Percentiles rank a stretch among this genome's conserved stretches.
phyloP scores from a whole-genome alignment of 2,329 filamentous ascomycete species.

The Arthrinium phaeospermum region DNA sequence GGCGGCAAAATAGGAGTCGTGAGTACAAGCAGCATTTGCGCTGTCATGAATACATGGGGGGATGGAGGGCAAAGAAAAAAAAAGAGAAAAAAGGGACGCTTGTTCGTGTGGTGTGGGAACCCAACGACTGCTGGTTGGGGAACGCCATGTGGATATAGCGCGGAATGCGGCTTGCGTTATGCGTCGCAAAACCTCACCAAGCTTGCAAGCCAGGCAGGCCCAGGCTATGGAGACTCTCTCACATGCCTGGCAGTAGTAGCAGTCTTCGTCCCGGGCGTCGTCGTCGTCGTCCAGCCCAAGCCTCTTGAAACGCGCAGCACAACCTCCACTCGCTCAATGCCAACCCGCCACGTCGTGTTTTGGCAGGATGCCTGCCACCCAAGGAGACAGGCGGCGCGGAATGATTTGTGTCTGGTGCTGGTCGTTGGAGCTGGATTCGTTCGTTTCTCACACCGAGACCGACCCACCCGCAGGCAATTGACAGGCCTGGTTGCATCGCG shows the following conservation, averaged over 20 bases:
- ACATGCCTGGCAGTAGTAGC: not conserved
- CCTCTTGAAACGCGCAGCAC: not conserved
- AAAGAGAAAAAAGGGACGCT: not conserved
- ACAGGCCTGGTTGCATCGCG: not conserved
- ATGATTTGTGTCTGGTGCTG: not conserved
- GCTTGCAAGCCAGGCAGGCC: not conserved
- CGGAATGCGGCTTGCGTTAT: not conserved
- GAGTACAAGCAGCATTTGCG: constrained; percentile 5
- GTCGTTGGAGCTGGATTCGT: not conserved
- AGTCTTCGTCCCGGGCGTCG: too few species aligned
- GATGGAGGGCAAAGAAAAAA: too few species aligned
- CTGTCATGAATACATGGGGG: not conserved
- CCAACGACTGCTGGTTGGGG: not conserved
- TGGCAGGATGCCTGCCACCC: not conserved
- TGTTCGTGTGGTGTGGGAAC: constrained; percentile 1
- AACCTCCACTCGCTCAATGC: too few species aligned
- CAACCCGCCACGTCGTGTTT: not conserved
- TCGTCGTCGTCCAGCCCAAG: not conserved
- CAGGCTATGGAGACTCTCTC: constrained; percentile 6
- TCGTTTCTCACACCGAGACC: not conserved
- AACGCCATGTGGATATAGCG: constrained; percentile 4
- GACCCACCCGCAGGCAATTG: not conserved
- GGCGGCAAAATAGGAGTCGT: not conserved
- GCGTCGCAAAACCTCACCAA: not conserved
- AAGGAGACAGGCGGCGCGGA: not conserved